Evolutionary conservation across 139 green algal species (phyloP).

Genomic region (Chlorokybus atmophyticus): DNA sequence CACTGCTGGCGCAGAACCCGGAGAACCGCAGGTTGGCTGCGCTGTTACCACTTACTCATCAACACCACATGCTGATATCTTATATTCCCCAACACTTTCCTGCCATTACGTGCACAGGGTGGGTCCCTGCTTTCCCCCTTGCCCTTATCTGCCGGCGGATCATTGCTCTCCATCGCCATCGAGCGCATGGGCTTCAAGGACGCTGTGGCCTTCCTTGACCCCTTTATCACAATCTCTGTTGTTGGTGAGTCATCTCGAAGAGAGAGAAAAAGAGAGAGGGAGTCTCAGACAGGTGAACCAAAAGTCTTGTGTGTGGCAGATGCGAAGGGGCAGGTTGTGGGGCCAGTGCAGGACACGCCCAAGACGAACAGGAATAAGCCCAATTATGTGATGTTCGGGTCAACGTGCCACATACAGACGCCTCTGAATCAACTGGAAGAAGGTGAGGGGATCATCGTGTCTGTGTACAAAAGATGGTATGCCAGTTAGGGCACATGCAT

Average conservation of each 20-base stretch:
- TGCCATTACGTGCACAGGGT: no score
- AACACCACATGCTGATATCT: no score
- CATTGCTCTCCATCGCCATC: conserved; percentile 11
- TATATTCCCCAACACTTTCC: no score
- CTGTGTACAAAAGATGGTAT: neutral
- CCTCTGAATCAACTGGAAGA: conserved; percentile 28
- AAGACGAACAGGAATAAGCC: conserved; percentile 3
- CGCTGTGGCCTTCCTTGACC: conserved; percentile 30
- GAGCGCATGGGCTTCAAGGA: conserved; percentile 51
- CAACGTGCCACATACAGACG: conserved; percentile 44
- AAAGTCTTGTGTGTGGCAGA: conserved; percentile 34
- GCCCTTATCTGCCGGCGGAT: neutral
- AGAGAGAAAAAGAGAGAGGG: no score
- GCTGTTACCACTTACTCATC: no score
- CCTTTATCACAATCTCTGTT: conserved; percentile 29
- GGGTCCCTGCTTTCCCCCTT: neutral
- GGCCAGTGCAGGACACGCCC: conserved; percentile 40
- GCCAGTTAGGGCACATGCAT: neutral
- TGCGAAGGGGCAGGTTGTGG: conserved; percentile 30
- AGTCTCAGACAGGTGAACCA: no score
- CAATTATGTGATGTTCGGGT: conserved; percentile 41
- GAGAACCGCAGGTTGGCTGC: no score
- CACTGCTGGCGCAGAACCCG: no score
- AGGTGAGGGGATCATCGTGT: neutral
- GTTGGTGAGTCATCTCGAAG: no score